These are phyloP conservation scores for Vaucheria bursata DNA, from an alignment of 352 stramenopile genomes.

Conservation along the genomic window DNA sequence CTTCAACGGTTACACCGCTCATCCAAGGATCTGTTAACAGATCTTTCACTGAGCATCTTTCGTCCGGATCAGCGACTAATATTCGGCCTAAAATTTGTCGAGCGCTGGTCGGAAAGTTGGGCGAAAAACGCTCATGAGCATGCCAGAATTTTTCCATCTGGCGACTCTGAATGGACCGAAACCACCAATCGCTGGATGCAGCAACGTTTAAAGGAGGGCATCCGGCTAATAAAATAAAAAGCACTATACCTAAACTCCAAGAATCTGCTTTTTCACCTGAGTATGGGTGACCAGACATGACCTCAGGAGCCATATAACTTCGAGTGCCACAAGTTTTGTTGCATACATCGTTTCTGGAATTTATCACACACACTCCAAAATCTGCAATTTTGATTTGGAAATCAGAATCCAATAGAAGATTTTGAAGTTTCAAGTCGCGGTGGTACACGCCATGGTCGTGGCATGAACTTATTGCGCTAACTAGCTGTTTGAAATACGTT, in stretches of 20 bases:
- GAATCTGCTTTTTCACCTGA: conserved; percentile 69
- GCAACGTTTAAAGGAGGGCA: conserved; percentile 75
- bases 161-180: conserved; percentile 37
- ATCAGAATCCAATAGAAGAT: conserved; percentile 22
- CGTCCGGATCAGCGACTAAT: not conserved
- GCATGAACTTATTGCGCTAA: conserved; percentile 60
- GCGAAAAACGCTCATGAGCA: conserved; percentile 6
- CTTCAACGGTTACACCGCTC: not conserved
- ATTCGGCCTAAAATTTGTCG: conserved; percentile 5
- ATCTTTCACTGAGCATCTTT: not conserved
- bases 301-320: conserved; percentile 78
- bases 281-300: conserved; percentile 64
- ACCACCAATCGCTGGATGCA: conserved; percentile 72
- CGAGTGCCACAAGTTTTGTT: conserved; percentile 67
- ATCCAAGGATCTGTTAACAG: not conserved
- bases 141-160: conserved; percentile 20
- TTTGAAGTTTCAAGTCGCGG: no score
- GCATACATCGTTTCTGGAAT: not conserved
- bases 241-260: conserved; percentile 72
- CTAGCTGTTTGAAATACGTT: conserved; percentile 72
- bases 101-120: conserved; percentile 3
- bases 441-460: no score
- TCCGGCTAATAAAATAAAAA: conserved; percentile 78
- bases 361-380: conserved; percentile 14
- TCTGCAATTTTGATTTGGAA: conserved; percentile 36